Evolutionary conservation across 805 yeast species (phyloP).

Genomic region (Tetrapisispora fleetii): DNA sequence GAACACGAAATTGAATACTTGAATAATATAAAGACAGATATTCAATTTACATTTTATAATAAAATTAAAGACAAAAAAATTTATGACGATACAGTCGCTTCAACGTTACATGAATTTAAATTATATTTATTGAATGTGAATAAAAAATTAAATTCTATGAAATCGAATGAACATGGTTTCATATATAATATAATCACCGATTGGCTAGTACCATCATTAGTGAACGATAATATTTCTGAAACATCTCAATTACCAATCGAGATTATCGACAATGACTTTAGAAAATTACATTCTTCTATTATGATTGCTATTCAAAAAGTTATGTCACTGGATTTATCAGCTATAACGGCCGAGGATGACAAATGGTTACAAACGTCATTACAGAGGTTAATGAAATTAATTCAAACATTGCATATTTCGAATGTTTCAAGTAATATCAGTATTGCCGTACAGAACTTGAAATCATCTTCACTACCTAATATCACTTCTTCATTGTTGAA

Average conservation of each 20-base stretch:
- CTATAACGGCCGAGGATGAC: constrained; percentile 42
- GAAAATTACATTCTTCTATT: constrained; percentile 47
- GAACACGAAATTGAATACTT: background rate
- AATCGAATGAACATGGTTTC: constrained; percentile 31
- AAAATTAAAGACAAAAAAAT: background rate
- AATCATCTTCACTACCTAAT: constrained; percentile 31
- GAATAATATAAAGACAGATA: background rate
- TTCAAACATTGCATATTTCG: constrained; percentile 35
- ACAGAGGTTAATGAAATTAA: constrained; percentile 32
- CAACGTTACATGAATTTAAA: constrained; percentile 20
- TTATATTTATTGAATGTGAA: constrained; percentile 19
- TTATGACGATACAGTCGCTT: background rate
- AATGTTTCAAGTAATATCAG: constrained; percentile 31
- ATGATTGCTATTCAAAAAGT: constrained; percentile 60
- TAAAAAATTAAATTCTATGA: constrained; percentile 28
- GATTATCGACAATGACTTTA: constrained; percentile 38
- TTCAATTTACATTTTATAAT: background rate
- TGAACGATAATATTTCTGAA: background rate
- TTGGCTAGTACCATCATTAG: constrained; percentile 33
- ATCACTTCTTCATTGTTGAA: constrained; percentile 32
- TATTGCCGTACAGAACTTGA: constrained; percentile 29
- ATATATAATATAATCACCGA: constrained; percentile 37
- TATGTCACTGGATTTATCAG: constrained; percentile 29
- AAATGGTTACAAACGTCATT: constrained; percentile 56
- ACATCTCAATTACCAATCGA: constrained; percentile 9